Base-by-base conservation (phyloP, 2,329 filamentous ascomycete genomes). In the Penicillium sp. region DNA sequence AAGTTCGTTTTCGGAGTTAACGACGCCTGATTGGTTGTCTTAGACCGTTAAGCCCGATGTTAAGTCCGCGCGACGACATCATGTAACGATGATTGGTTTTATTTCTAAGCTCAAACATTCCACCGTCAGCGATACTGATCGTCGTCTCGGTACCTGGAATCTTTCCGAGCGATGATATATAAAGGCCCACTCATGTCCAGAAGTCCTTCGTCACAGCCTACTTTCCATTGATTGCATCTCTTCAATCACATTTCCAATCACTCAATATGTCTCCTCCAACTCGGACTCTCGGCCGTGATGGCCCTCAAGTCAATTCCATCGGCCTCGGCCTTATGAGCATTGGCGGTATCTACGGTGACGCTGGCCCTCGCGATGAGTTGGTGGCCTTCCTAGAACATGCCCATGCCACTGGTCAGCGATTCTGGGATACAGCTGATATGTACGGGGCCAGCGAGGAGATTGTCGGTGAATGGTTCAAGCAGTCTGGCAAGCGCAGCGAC, bases 381-480 rank as follows among this genome's bases (percentile, higher is more conserved):
- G 33, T 63, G 2, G 52, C 61, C 9, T 44, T 60, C 5, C 54
- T 70, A n/a, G 61, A 67, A 15, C 62, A 68, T 39, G 58, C 65
- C 3, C 62, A 68, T 56, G 47, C 61, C 13, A 57, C 59, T 3
- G 65, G 67, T 15, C 56, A 62, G 13, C 59, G 51, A 4, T 64
- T 67, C 54, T 67, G 66, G 65, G 68, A 71, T 33, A 59, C 57
- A 3, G 64, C 67, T 1, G 67, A 69, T 49, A 47, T 67, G 2
- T 71, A 71, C 39, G 46, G 12, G 1, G 62, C 66, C 50, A 64
- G 56, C 32, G 66, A 65, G 32, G 58, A 58, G 23, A 38, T 62
- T 1, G 45, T 73, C 1, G 68, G 69, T 3, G 66, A 69, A 54
- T 75, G 72, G 72, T 66, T 75, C 58, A 65, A 65, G 50, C 60